phyloP scores from a whole-genome alignment of 2,329 filamentous ascomycete genomes.

The Venturia asperata region DNA sequence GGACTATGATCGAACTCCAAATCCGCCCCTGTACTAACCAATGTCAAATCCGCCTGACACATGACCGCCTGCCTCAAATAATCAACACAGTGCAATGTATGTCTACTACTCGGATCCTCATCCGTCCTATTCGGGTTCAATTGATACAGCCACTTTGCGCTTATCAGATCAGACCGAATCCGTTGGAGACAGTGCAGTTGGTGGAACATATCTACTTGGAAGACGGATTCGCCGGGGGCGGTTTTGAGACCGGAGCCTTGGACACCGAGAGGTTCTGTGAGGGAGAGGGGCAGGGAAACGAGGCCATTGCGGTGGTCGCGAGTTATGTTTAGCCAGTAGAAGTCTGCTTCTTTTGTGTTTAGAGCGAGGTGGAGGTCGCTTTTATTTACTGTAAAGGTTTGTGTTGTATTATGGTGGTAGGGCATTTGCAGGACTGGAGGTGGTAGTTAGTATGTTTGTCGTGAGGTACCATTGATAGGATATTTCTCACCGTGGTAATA shows the following conservation, averaged over 20 bases:
- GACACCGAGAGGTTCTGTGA: background rate
- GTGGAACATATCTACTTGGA: slow-evolving; percentile 16
- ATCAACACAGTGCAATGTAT: slow-evolving; percentile 21
- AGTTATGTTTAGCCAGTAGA: slow-evolving; percentile 17
- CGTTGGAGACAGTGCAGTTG: slow-evolving; percentile 16
- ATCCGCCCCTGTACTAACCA: slow-evolving; percentile 5
- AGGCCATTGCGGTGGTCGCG: slow-evolving; percentile 12
- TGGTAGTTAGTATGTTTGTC: background rate
- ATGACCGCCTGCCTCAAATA: slow-evolving; percentile 22
- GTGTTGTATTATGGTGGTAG: background rate
- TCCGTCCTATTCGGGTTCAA: slow-evolving; percentile 14
- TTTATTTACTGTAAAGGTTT: slow-evolving; percentile 1
- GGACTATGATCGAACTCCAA: slow-evolving; percentile 15
- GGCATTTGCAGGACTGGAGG: background rate
- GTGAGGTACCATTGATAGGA: too few species aligned
- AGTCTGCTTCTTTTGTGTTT: slow-evolving; percentile 7
- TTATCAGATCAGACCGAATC: slow-evolving; percentile 5
- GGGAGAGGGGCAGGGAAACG: background rate
- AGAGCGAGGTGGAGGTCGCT: slow-evolving; percentile 13
- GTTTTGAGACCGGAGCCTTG: background rate
- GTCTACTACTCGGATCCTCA: background rate
- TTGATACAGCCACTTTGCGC: background rate
- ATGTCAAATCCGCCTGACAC: slow-evolving; percentile 21
- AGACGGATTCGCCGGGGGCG: slow-evolving; percentile 3
- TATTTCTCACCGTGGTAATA: background rate